A percentile compares a stretch with the other conserved stretches of the same genome.
Evolutionary conservation across 2,329 filamentous ascomycete genomes (phyloP).

Genomic region (Cercospora sp.): DNA sequence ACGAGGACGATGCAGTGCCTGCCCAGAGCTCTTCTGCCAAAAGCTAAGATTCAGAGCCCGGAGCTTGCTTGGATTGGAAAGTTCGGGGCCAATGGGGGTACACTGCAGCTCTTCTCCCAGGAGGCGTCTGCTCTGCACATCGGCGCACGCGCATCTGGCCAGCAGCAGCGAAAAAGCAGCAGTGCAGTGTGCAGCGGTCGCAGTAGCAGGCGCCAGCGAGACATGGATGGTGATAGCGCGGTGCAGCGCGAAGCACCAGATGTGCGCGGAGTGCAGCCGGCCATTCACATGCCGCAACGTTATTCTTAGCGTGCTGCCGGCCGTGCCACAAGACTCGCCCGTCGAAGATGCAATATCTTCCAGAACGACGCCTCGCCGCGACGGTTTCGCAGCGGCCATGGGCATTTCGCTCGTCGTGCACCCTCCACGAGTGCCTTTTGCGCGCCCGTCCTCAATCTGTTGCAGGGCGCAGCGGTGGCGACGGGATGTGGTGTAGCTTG

Average conservation of each 20-base stretch:
- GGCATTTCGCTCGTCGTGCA: not conserved
- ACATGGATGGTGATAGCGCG: not conserved
- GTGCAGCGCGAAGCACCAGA: not conserved
- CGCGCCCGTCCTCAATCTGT: not conserved
- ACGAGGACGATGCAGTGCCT: not conserved
- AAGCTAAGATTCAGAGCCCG: not conserved
- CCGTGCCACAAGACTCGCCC: not conserved
- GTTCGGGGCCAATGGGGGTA: not conserved
- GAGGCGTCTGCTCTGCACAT: not conserved
- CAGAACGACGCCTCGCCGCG: not conserved
- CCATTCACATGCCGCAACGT: not conserved
- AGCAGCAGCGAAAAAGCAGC: not conserved
- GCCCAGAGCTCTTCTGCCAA: not conserved
- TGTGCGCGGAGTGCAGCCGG: slow-evolving; percentile 1
- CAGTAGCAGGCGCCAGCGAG: not conserved
- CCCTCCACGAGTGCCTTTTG: not conserved
- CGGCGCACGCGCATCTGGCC: not conserved
- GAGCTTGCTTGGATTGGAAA: not conserved
- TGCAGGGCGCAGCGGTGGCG: not conserved
- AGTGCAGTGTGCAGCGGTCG: not conserved
- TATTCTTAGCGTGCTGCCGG: not conserved
- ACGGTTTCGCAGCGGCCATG: not conserved
- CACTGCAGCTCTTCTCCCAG: not conserved
- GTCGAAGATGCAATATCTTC: not conserved
- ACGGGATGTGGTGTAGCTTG: not conserved